These are phyloP conservation scores for Globisporangium iwayamae DNA, from an alignment of 352 stramenopile genomes.

Conservation along the genomic window DNA sequence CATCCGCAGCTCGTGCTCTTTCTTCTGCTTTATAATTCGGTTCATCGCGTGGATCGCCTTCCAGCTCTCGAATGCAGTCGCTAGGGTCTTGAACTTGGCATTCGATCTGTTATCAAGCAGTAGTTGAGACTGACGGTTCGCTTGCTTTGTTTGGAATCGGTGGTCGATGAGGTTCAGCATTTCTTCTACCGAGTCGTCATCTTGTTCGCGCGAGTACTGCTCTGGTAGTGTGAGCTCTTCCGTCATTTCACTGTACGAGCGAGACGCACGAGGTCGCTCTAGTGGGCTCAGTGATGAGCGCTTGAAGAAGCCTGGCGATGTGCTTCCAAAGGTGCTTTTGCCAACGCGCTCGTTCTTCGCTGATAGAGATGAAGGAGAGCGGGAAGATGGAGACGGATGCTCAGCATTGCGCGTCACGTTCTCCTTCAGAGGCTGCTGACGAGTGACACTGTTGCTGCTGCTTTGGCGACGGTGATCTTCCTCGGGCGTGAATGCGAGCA, in stretches of 20 bases:
- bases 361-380: background rate
- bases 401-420: slow-evolving; percentile 13
- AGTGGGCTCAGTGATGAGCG: background rate
- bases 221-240: slow-evolving; percentile 4
- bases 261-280: background rate
- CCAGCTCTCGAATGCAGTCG: slow-evolving; percentile 44
- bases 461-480: background rate
- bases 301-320: background rate
- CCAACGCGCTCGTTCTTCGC: background rate
- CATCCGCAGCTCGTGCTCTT: slow-evolving; percentile 21
- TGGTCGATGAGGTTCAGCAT: background rate
- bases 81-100: slow-evolving; percentile 28
- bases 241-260: slow-evolving; percentile 3
- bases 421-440: slow-evolving; percentile 10
- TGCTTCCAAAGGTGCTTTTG: background rate
- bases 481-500: slow-evolving; percentile 22
- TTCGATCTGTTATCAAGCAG: background rate
- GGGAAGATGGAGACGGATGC: background rate
- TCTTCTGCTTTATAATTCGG: slow-evolving; percentile 24
- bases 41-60: slow-evolving; percentile 31
- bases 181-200: background rate
- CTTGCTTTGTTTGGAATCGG: background rate
- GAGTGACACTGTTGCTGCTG: background rate
- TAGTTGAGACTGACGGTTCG: background rate
- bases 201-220: background rate